A percentile compares a stretch with the other conserved stretches of the same genome.
These are phyloP conservation scores for Sphagnum fallax DNA, from an alignment of 228 moss, liverwort and hornwort genomes.

Conservation along the genomic window DNA sequence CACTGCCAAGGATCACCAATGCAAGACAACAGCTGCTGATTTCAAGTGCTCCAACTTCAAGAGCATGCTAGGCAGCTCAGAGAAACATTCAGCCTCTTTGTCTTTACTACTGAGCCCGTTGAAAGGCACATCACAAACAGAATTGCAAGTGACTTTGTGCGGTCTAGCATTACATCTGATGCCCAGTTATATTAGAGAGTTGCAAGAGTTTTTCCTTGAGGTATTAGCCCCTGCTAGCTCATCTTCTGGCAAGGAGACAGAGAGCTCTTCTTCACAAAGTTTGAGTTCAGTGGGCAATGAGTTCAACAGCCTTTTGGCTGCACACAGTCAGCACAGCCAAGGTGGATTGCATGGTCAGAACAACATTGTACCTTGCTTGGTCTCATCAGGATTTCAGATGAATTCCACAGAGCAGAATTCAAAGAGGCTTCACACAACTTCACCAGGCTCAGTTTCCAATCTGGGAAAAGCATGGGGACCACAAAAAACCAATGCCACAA, in stretches of 20 bases:
- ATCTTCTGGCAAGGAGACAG: background rate
- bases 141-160: slow-evolving; percentile 41
- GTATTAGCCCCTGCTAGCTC: slow-evolving; percentile 8
- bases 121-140: slow-evolving; percentile 21
- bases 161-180: slow-evolving; percentile 72
- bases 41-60: slow-evolving; percentile 15
- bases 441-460: background rate
- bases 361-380: slow-evolving; percentile 17
- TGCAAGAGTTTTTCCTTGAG: slow-evolving; percentile 45
- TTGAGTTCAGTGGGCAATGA: background rate
- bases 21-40: slow-evolving; percentile 15
- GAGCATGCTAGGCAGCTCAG: slow-evolving; percentile 15
- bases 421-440: background rate
- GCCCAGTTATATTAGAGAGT: slow-evolving; percentile 56
- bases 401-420: slow-evolving; percentile 20
- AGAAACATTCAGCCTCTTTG: slow-evolving; percentile 32
- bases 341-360: no score
- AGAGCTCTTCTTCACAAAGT: background rate
- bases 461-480: no score
- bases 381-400: slow-evolving; percentile 38
- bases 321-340: no score
- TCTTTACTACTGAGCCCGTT: slow-evolving; percentile 20
- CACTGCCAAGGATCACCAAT: no score
- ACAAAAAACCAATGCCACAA: no score
- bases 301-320: no score